These are phyloP conservation scores for Starmera stellimalicola DNA, from an alignment of 1,139 yeast genomes.

Conservation along the genomic window DNA sequence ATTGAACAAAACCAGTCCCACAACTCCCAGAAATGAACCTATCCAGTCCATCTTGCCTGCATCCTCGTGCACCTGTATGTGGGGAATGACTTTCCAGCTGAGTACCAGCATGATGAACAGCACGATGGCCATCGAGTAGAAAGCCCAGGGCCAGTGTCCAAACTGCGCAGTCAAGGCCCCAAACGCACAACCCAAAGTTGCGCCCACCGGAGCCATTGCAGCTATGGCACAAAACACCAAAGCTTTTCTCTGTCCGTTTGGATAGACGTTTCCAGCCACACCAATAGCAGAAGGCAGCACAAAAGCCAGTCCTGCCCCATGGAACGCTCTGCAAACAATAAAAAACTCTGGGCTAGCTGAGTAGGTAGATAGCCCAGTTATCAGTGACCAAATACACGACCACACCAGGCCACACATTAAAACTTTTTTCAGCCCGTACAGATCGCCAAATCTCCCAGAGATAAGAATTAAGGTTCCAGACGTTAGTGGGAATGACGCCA, in stretches of 20 bases:
- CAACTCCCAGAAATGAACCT: constrained; percentile 38
- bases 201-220: constrained; percentile 48
- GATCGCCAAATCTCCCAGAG: constrained; percentile 44
- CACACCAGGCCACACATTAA: constrained; percentile 37
- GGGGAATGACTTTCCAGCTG: constrained; percentile 30
- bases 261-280: constrained; percentile 37
- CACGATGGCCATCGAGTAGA: constrained; percentile 34
- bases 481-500: constrained; percentile 48
- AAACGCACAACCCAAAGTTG: constrained; percentile 38
- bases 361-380: constrained; percentile 40
- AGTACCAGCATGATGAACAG: constrained; percentile 23
- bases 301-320: constrained; percentile 46
- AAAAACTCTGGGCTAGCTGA: constrained; percentile 35
- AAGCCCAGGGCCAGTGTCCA: constrained; percentile 46
- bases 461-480: constrained; percentile 45
- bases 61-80: constrained; percentile 9
- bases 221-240: constrained; percentile 42
- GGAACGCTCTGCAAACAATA: constrained; percentile 42
- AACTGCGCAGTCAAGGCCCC: constrained; percentile 36
- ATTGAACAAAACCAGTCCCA: constrained; percentile 38
- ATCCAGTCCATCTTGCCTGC: constrained; percentile 29
- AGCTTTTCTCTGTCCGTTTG: constrained; percentile 37
- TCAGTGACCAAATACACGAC: constrained; percentile 33
- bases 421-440: constrained; percentile 38
- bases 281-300: constrained; percentile 46